These are phyloP conservation scores for Syzygium oleosum DNA, from an alignment of 345 rosid genomes.

Conservation along the genomic window DNA sequence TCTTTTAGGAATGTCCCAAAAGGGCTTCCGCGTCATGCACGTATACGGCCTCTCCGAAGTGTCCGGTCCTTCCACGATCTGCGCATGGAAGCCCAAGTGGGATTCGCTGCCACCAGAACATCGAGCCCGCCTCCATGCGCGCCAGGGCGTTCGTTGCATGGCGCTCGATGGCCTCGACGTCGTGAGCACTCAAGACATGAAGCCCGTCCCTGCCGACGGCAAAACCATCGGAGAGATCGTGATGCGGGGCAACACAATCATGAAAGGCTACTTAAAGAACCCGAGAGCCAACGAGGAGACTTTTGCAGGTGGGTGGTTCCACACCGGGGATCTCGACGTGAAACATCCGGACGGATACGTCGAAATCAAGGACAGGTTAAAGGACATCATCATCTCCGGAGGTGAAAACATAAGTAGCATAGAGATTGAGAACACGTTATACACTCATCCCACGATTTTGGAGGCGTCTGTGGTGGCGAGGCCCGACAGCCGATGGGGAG, in stretches of 20 bases:
- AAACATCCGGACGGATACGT: constrained; percentile 6
- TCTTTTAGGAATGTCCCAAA: constrained; percentile 54
- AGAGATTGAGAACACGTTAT: constrained; percentile 3
- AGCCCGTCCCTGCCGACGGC: background rate
- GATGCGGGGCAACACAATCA: background rate
- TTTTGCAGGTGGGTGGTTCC: background rate
- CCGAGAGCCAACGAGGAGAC: background rate
- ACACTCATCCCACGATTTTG: background rate
- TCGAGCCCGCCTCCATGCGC: constrained; percentile 75
- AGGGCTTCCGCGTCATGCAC: constrained; percentile 74
- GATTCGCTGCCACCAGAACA: constrained; percentile 40
- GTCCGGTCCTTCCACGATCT: constrained; percentile 66
- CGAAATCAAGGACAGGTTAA: constrained; percentile 10
- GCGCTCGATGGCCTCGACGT: constrained; percentile 66
- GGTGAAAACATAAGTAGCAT: constrained; percentile 8
- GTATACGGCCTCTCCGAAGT: constrained; percentile 86
- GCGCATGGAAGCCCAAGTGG: constrained; percentile 93
- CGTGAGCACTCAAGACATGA: constrained; percentile 1
- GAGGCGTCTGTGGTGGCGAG: constrained; percentile 11
- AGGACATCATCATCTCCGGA: constrained; percentile 12
- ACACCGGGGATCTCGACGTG: constrained; percentile 5
- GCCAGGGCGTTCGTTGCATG: constrained; percentile 73
- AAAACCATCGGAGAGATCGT: constrained; percentile 1
- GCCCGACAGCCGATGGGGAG: constrained; percentile 6
- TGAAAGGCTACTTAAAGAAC: constrained; percentile 9